These are phyloP conservation scores for Colletotrichum simmondsii DNA, from an alignment of 2,329 filamentous ascomycete species.

Conservation along the genomic window DNA sequence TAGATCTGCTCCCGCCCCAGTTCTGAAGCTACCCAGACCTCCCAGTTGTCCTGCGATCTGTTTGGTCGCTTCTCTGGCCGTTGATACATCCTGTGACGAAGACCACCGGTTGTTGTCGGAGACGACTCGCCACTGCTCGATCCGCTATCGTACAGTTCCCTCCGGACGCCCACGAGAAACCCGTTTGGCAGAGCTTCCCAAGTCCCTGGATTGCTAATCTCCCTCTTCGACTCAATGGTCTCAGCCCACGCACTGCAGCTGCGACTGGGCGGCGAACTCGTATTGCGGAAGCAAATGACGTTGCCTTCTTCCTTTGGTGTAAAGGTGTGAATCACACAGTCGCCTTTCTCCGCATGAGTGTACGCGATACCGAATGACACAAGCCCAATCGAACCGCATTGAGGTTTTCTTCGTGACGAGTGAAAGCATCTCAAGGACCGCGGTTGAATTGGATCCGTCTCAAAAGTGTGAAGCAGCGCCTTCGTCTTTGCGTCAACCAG, in stretches of 20 bases:
- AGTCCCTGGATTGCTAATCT: slow-evolving; percentile 69
- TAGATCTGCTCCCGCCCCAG: slow-evolving; percentile 55
- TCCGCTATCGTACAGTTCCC: slow-evolving; percentile 44
- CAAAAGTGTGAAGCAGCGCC: slow-evolving; percentile 69
- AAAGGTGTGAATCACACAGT: slow-evolving; percentile 75
- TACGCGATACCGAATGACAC: slow-evolving; percentile 74
- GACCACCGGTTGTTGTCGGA: slow-evolving; percentile 37
- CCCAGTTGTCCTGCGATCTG: slow-evolving; percentile 55
- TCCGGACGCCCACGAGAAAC: slow-evolving; percentile 72
- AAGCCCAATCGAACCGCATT: slow-evolving; percentile 66
- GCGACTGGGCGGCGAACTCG: slow-evolving; percentile 49
- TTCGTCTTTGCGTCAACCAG: slow-evolving; percentile 58
- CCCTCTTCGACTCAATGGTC: slow-evolving; percentile 61
- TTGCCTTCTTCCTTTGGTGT: slow-evolving; percentile 62
- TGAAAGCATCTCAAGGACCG: slow-evolving; percentile 71
- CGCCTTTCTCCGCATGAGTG: slow-evolving; percentile 65
- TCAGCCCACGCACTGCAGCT: slow-evolving; percentile 63
- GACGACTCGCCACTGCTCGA: slow-evolving; percentile 35
- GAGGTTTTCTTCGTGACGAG: slow-evolving; percentile 60
- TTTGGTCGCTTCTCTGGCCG: slow-evolving; percentile 37
- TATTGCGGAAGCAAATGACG: slow-evolving; percentile 67
- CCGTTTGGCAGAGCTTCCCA: slow-evolving; percentile 73
- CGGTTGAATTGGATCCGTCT: slow-evolving; percentile 66
- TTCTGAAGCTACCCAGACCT: slow-evolving; percentile 64
- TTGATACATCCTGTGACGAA: slow-evolving; percentile 43